A percentile compares a stretch with the other conserved stretches of the same genome.
Conservation (phyloP, 2,329 filamentous ascomycete species). For the Ustulina deusta region DNA sequence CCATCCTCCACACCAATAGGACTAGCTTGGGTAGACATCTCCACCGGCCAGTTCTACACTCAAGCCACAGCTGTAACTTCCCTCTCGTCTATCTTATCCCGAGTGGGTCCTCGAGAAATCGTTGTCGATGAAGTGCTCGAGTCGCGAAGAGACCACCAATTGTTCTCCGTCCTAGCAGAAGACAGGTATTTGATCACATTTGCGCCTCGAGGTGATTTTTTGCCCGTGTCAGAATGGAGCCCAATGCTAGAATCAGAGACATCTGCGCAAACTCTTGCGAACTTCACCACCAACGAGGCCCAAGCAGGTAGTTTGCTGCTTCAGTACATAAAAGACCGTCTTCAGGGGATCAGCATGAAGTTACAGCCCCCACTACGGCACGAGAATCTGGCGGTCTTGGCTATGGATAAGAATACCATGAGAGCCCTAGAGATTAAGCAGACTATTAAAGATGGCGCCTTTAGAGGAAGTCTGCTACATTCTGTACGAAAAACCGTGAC, state of each 20-base stretch:
- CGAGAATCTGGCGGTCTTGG: constrained; percentile 82
- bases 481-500: constrained; percentile 91
- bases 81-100: constrained; percentile 83
- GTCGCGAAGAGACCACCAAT: constrained; percentile 66
- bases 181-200: constrained; percentile 83
- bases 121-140: constrained; percentile 77
- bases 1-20: constrained; percentile 60
- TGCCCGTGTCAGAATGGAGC: constrained; percentile 74
- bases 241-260: constrained; percentile 82
- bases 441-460: constrained; percentile 83
- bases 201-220: constrained; percentile 62
- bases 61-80: constrained; percentile 78
- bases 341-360: constrained; percentile 82
- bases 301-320: constrained; percentile 83
- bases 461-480: constrained; percentile 87
- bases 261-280: constrained; percentile 60
- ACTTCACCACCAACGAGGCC: constrained; percentile 77
- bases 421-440: constrained; percentile 88
- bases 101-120: constrained; percentile 86
- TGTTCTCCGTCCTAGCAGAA: constrained; percentile 77
- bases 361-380: constrained; percentile 85
- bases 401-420: constrained; percentile 91
- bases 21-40: constrained; percentile 93
- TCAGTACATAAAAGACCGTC: constrained; percentile 82
- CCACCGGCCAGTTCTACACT: constrained; percentile 93